Percentiles rank a stretch among this genome's conserved stretches.
phyloP scores from a whole-genome alignment of 805 yeast genomes.

The Lipomyces lipofer region DNA sequence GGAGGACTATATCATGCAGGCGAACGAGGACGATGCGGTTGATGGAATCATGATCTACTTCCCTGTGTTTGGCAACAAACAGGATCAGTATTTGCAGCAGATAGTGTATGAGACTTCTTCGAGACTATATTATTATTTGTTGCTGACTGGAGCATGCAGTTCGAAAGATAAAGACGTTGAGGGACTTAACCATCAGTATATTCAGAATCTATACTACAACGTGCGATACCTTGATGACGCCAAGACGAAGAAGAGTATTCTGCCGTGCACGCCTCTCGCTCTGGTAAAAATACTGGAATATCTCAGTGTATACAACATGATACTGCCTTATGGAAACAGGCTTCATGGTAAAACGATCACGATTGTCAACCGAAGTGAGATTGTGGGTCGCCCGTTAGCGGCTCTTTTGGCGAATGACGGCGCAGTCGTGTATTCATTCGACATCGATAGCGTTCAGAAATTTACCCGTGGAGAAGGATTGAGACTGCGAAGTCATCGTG shows the following conservation, averaged over 20 bases:
- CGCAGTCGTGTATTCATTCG: slow-evolving; percentile 91
- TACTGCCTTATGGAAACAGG: slow-evolving; percentile 85
- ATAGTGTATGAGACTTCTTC: slow-evolving; percentile 49
- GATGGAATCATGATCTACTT: slow-evolving; percentile 96
- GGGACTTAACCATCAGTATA: slow-evolving; percentile 86
- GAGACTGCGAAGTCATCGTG: slow-evolving; percentile 77
- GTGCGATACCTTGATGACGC: slow-evolving; percentile 76
- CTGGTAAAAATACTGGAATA: slow-evolving; percentile 90
- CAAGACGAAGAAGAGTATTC: slow-evolving; percentile 72
- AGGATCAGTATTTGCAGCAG: slow-evolving; percentile 94
- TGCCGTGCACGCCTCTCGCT: slow-evolving; percentile 97
- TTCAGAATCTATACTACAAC: slow-evolving; percentile 94
- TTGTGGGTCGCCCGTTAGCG: slow-evolving; percentile 96
- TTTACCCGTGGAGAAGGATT: slow-evolving; percentile 94
- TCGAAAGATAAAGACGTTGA: slow-evolving; percentile 93
- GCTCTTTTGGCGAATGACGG: slow-evolving; percentile 97
- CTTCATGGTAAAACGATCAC: slow-evolving; percentile 90
- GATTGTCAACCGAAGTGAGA: slow-evolving; percentile 90
- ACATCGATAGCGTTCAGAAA: slow-evolving; percentile 80
- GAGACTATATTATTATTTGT: background rate
- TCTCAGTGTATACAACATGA: slow-evolving; percentile 78
- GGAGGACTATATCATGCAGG: slow-evolving; percentile 78
- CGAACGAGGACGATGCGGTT: slow-evolving; percentile 72
- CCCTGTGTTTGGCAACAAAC: slow-evolving; percentile 94
- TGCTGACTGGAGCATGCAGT: background rate